Evolutionary conservation across 208 protist genomes (phyloP).

Genomic region (Strigomonas culicis): DNA sequence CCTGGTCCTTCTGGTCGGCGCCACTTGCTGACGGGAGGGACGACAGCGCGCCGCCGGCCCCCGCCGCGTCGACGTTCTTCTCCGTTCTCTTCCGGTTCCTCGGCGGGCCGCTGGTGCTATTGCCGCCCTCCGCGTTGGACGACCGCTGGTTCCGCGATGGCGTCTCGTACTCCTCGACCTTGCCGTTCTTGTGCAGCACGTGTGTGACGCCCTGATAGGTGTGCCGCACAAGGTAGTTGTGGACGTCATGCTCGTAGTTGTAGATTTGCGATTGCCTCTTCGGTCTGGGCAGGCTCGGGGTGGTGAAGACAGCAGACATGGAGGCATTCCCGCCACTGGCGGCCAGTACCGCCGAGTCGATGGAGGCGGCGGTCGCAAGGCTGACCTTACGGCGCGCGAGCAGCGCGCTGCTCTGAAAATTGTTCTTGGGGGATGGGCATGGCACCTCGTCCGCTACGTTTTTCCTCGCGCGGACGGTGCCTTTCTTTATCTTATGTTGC

Average conservation of each 20-base stretch:
- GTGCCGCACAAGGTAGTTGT: constrained; percentile 24
- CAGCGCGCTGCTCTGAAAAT: neutral
- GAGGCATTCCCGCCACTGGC: neutral
- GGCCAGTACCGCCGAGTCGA: neutral
- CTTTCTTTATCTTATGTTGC: too few species aligned
- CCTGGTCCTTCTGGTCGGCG: neutral
- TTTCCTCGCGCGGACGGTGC: too few species aligned
- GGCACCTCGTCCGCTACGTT: too few species aligned
- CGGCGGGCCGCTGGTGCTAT: neutral
- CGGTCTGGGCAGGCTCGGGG: neutral
- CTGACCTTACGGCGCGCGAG: neutral
- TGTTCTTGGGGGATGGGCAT: too few species aligned
- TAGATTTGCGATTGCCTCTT: neutral
- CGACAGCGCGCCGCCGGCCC: neutral
- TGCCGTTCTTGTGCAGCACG: constrained; percentile 39
- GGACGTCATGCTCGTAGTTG: constrained; percentile 3
- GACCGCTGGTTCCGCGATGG: neutral
- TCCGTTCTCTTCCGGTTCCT: neutral
- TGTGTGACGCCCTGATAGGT: constrained; percentile 36
- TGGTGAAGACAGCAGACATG: neutral
- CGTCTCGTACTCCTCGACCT: neutral
- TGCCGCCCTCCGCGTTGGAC: neutral
- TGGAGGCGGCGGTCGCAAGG: neutral
- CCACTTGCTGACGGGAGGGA: neutral
- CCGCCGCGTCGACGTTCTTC: neutral